Conservation (phyloP, 495 filamentous ascomycete genomes). For the Podospora bellae-mahoneyi region DNA sequence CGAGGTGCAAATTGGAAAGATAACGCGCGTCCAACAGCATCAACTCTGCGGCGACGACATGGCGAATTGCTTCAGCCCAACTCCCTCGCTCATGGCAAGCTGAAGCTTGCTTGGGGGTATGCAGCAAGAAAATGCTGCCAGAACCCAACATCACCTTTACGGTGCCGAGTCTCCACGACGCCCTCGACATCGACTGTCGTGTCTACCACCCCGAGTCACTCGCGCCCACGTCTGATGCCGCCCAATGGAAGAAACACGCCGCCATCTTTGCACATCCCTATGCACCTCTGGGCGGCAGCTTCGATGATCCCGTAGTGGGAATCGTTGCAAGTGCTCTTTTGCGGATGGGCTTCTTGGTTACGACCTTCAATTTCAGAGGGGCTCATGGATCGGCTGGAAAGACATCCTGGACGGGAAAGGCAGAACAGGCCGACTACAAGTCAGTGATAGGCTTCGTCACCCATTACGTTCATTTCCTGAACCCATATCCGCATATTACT, state of each 20-base stretch:
- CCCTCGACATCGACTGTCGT: slow-evolving; percentile 68
- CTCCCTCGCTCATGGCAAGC: neutral
- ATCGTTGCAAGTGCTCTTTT: slow-evolving; percentile 61
- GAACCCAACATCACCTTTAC: slow-evolving; percentile 66
- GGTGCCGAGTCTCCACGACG: slow-evolving; percentile 81
- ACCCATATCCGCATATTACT: slow-evolving; percentile 18
- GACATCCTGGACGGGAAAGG: slow-evolving; percentile 80
- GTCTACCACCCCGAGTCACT: slow-evolving; percentile 64
- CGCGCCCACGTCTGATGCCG: slow-evolving; percentile 28
- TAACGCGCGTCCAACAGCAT: neutral
- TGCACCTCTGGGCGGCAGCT: slow-evolving; percentile 78
- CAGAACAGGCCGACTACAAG: slow-evolving; percentile 76
- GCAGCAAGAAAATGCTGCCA: slow-evolving; percentile 35
- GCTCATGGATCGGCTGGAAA: slow-evolving; percentile 68
- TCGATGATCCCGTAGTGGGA: slow-evolving; percentile 74
- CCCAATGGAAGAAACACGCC: slow-evolving; percentile 50
- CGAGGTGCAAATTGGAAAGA: neutral
- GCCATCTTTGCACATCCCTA: slow-evolving; percentile 91
- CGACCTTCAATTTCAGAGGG: slow-evolving; percentile 94
- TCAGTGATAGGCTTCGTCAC: slow-evolving; percentile 75
- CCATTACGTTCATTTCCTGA: slow-evolving; percentile 59
- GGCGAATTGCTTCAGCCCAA: neutral
- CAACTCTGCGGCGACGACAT: neutral
- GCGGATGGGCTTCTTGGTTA: slow-evolving; percentile 66
- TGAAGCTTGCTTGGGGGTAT: neutral